phyloP scores from a whole-genome alignment of 2,329 filamentous ascomycete species.

The Aphanoascus verrucosus region DNA sequence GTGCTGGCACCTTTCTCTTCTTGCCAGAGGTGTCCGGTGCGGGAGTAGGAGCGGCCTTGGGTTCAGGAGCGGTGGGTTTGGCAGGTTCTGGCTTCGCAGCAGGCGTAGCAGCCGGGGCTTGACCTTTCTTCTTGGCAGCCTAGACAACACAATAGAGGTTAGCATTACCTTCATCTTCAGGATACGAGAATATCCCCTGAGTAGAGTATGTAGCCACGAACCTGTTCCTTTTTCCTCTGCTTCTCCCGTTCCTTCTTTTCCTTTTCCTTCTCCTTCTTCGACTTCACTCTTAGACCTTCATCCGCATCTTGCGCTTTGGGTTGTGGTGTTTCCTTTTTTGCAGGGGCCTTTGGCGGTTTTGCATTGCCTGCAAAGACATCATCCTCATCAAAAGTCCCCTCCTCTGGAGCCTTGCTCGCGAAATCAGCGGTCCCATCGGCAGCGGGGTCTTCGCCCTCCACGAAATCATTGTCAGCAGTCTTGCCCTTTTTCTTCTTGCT shows the following conservation, averaged over 20 bases:
- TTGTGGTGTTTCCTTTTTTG: constrained; percentile 48
- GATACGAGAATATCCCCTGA: background rate
- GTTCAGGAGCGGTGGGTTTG: constrained; percentile 37
- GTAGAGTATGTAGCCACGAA: constrained; percentile 30
- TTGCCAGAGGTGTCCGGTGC: constrained; percentile 42
- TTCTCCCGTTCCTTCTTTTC: constrained; percentile 98
- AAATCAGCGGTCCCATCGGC: constrained; percentile 45
- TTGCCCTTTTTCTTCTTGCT: constrained; percentile 83
- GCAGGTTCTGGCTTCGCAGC: constrained; percentile 46
- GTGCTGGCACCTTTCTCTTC: constrained; percentile 72
- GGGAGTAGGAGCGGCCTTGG: constrained; percentile 27
- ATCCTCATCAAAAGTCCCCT: constrained; percentile 70
- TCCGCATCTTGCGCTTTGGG: constrained; percentile 40
- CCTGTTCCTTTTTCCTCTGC: constrained; percentile 96
- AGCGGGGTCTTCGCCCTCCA: constrained; percentile 55
- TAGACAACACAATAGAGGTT: constrained; percentile 24
- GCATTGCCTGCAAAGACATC: constrained; percentile 70
- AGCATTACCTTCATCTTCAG: background rate
- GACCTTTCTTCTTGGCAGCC: constrained; percentile 75
- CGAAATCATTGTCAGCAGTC: constrained; percentile 58
- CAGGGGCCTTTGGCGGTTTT: constrained; percentile 37
- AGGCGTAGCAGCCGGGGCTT: constrained; percentile 36
- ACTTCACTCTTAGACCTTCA: constrained; percentile 61
- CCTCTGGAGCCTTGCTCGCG: constrained; percentile 60
- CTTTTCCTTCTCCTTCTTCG: constrained; percentile 97